Base-by-base conservation (phyloP, 1,139 yeast species). In the Suhomyces chickasaworum region DNA sequence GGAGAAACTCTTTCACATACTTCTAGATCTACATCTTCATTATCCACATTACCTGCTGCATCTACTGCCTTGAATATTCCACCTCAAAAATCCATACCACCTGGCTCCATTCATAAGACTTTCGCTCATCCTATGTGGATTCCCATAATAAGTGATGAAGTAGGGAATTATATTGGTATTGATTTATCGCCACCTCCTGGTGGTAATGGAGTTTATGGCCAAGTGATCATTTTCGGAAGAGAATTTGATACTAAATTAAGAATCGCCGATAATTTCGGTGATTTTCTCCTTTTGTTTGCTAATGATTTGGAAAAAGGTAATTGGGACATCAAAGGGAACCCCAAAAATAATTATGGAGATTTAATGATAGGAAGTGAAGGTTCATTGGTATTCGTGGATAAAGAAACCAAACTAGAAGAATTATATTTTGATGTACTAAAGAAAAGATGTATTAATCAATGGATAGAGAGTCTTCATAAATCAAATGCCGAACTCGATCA, bases 101-200 rank as follows among this genome's bases (percentile, higher is more conserved):
- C 89, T 15, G 83, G 83, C 4, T 67, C 82, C 7, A 73, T 90
- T 27, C 88, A 86, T 59, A 73, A 78, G 2, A 82, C 81, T 1
- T 91, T 88, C 67, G 93, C 97, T 2, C 90, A 89, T 63, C 83
- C 89, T 6, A 82, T 80, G 60, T 91, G 98, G 98, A 84, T 91
- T 45, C 98, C 98, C 2, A 66, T 91, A 37, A 80, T 89, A 17
- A 88, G 95, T 10, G 98, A 91, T 63, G 83, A 81, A 49, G 84
- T 87, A 9, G 98, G 98, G 16, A 91, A 91, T 67, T 89, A 89
- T 60, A 83, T 91, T 44, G 98, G 91, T 41, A 75, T 91, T 12
- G 98, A 91, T 65, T 73, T 91, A 50, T 86, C 93, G 2, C 97
- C 97, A 1, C 96, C 89, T 3, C 73, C 81, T 3, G 67, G 71